Base-by-base conservation (phyloP, 1,284 basidiomycete species). In the Irpex sp. region DNA sequence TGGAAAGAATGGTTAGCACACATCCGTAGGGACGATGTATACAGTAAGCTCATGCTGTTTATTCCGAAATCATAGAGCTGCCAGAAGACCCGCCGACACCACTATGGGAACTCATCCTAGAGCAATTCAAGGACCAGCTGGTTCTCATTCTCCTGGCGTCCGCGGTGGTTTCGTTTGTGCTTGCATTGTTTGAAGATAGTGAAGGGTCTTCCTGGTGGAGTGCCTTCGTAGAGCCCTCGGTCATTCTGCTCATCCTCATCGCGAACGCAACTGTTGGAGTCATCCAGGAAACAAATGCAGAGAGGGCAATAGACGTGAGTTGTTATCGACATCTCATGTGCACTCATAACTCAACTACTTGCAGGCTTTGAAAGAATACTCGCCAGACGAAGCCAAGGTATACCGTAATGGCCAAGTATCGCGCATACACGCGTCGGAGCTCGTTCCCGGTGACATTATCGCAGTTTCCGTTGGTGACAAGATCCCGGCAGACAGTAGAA, bases 121-220 rank as follows among this genome's bases (percentile, higher is more conserved):
- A 97, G 69, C 97, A 99, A 79, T 99, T 99, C 83, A 92, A 97
- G 80, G 95, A 98, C 78, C 94, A 96, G 77, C 87, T 98, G 26
- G 95, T 97, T 21, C 87, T 98, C 65, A 97, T 98, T 72, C 85
- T 98, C 31, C 89, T 98, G 51, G 94, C 85, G 2, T 97, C 94
- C 5, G 95, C 95, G 13, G 87, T 93, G 57, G 84, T 97, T 65
- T 97, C 95, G 1, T 95, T 97, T 73, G 80, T 95, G 9, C 82
- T 98, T 36, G 95, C 95, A 7, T 77, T 96, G 46, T 81, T 97
- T 63, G 95, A 98, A 73, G 84, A 88, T 53, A 78, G 83, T 1
- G 82, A 85, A 17, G 87, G 88, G 66, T 82, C 86, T 9, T 82
- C 81, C n/a, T 84, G 87, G 63, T 82, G 85, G 66, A 85, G 88